A percentile compares a stretch with the other conserved stretches of the same genome.
These are phyloP conservation scores for Lichtheimia corymbifera DNA, from an alignment of 371 early-diverging fungal species.

Conservation along the genomic window DNA sequence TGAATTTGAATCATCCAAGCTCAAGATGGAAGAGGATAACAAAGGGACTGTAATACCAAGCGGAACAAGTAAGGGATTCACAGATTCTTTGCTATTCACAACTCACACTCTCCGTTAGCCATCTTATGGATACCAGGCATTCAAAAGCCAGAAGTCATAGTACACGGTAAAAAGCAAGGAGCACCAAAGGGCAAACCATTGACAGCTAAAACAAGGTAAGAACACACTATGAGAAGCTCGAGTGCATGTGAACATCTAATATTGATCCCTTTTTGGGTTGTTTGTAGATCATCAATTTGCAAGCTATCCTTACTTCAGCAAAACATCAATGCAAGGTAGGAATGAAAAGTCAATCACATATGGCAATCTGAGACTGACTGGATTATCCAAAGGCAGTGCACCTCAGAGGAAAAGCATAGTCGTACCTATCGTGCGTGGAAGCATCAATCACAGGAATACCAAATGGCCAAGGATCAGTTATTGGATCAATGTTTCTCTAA, in stretches of 20 bases:
- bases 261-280: slow-evolving; percentile 9
- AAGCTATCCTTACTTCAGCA: slow-evolving; percentile 40
- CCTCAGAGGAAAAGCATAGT: background rate
- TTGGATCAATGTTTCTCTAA: slow-evolving; percentile 48
- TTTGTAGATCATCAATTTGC: slow-evolving; percentile 41
- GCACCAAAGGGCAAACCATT: slow-evolving; percentile 49
- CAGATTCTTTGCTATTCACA: background rate
- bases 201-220: slow-evolving; percentile 43
- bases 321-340: slow-evolving; percentile 10
- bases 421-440: slow-evolving; percentile 53
- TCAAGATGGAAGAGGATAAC: slow-evolving; percentile 25
- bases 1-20: slow-evolving; percentile 53
- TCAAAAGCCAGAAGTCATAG: slow-evolving; percentile 53
- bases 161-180: slow-evolving; percentile 60
- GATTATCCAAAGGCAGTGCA: background rate
- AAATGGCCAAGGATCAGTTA: slow-evolving; percentile 39
- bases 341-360: background rate
- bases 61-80: slow-evolving; percentile 30
- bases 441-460: slow-evolving; percentile 35
- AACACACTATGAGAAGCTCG: background rate
- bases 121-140: slow-evolving; percentile 57
- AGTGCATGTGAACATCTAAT: slow-evolving; percentile 15
- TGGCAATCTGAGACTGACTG: background rate
- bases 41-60: slow-evolving; percentile 41
- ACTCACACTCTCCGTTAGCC: slow-evolving; percentile 22